Base-by-base conservation (phyloP, 75 land plant species). In the Picea glauca region DNA sequence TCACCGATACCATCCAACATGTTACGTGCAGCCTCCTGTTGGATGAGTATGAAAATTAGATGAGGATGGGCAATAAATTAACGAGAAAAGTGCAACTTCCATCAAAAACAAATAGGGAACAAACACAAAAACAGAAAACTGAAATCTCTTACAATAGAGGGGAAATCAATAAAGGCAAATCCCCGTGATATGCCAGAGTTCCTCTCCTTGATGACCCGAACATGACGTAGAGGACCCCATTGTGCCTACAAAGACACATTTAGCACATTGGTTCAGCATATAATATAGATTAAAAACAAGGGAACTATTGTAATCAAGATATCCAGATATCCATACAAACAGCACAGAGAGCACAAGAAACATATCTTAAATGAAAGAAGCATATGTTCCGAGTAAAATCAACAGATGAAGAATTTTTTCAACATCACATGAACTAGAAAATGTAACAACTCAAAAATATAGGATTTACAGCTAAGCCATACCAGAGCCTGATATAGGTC, bases 91-190 rank as follows among this genome's bases (percentile, higher is more conserved):
- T 5, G 20, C 3, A 17, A 60, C 11, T 76, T 58, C 8, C 14
- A 76, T 73, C 43, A 20, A 7, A 7, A 43, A 35, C 58, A 33
- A 43, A 57, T 40, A 31, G 50, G 13, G 21, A 59, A 35, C 18
- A 62, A 67, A 58, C 26, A 75, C 40, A 59, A 79, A 21, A 20
- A 4, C 2, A 9, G 43, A 35, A 14, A 56, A 38, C 5, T 13
- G 50, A 38, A 75, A 57, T 54, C 20, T 40, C 80, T 78, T 87
- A 98, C 99, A 94, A 96, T 90, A 59, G 94, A 87, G 67, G 96
- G 96, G 77, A 98, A 98, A 84, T 98, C 99, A 72, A 98, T 87
- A 77, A 98, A 98, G n/a, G 99, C 99, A 90, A 98, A 98, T 75
- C 99, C 99, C 58, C 98, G 91, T 67, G 99, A 95, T 32, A 87